Base-by-base conservation (phyloP, 345 rosid species). In the Iberis pinnata region DNA sequence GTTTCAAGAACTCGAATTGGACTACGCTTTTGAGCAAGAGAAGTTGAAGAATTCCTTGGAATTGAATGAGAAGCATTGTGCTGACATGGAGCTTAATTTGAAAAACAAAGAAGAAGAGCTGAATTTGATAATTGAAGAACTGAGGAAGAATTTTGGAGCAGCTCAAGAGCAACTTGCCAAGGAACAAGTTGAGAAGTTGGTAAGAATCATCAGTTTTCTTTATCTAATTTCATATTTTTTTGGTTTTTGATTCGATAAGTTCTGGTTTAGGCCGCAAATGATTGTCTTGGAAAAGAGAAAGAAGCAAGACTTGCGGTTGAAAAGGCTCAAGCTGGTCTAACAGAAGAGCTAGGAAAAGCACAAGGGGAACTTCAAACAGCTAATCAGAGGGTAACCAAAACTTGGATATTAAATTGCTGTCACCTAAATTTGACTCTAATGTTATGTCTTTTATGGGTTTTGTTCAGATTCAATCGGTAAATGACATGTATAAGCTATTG, bases 1-100 rank as follows among this genome's bases (percentile, higher is more conserved):
- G 98, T 85, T 88, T 72, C 98, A 85, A 78, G 96, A 92, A 68
- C 82, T 83, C 5, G 98, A 92, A 72, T 78, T 79, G 39, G 80
- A 73, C 63, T 88, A 83, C 35, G 83, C 88, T 18, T 82, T 76
- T 49, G 93, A 92, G 73, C 96, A 79, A 58, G 93, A 84, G 70
- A 83, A 76, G 64, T 68, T 92, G 71, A 79, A 75, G 65, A 79
- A 56, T 68, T 79, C 79, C 7, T 64, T 85, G 80, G 84, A 81
- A 60, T 50, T 72, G 61, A 70, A 76, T 7, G 89, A 88, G 78
- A 78, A 72, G 65, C 78, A 69, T 75, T 86, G 88, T 36, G 73
- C 71, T 65, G 98, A 92, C 67, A 76, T 76, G 67, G 98, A 92
- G 77, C 61, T 76, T 49, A 63, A 65, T 31, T 68, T 86, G 66